Conservation (phyloP, 1,139 yeast genomes). For the Trichomonascaceae sp. region DNA sequence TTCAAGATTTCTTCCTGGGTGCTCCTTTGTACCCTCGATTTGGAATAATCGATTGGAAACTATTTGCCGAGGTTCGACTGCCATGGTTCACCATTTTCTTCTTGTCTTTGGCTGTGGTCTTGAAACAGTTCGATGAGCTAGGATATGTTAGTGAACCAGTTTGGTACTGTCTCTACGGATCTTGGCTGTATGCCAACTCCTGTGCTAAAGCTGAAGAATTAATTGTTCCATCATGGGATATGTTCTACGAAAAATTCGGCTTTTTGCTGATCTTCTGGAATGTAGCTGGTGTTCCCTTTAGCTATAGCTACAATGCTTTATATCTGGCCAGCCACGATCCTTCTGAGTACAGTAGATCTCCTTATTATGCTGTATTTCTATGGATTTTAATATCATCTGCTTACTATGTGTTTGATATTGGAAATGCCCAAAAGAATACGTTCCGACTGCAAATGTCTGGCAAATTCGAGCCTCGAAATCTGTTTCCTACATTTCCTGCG, state of each 20-base stretch:
- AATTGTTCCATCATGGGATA: conserved; percentile 97
- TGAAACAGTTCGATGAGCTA: conserved; percentile 73
- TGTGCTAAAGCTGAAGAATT: conserved; percentile 97
- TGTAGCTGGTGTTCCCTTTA: conserved; percentile 97
- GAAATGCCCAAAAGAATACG: conserved; percentile 90
- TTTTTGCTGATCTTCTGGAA: conserved; percentile 98
- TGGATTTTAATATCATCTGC: conserved; percentile 56
- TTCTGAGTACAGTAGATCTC: conserved; percentile 67
- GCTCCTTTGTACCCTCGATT: conserved; percentile 94
- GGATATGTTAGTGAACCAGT: conserved; percentile 80
- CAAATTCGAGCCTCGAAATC: conserved; percentile 60
- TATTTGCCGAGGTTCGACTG: conserved; percentile 94
- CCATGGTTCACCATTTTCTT: conserved; percentile 94
- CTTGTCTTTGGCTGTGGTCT: conserved; percentile 64
- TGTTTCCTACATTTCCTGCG: conserved; percentile 85
- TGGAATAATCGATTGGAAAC: conserved; percentile 86
- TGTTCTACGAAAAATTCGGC: conserved; percentile 98
- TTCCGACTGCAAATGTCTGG: conserved; percentile 88
- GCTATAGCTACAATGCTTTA: conserved; percentile 90
- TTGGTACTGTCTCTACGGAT: conserved; percentile 67
- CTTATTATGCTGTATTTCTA: conserved; percentile 49
- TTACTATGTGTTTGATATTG: conserved; percentile 90
- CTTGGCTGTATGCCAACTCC: conserved; percentile 93
- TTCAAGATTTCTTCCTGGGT: conserved; percentile 94
- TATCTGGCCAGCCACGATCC: conserved; percentile 81